Conservation (phyloP, 148 eudicot genomes). For the Heliosperma pusillum region DNA sequence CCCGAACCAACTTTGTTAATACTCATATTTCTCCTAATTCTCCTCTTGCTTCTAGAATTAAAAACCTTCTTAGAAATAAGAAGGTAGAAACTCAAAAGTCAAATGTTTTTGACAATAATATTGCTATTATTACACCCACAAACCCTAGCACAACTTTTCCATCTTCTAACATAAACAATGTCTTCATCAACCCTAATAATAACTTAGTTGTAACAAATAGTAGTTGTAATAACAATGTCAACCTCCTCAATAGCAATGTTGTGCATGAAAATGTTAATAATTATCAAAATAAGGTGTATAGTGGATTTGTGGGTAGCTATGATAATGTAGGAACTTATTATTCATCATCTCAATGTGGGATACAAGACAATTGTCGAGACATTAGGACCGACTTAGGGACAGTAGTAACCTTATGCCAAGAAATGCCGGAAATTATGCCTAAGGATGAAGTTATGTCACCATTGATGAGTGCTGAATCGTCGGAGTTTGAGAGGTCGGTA, state of each 20-base stretch:
- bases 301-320: constrained; percentile 27
- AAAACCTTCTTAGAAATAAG: constrained; percentile 51
- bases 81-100: constrained; percentile 30
- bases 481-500: constrained; percentile 50
- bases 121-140: constrained; percentile 6
- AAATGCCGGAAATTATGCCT: constrained; percentile 34
- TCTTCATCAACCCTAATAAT: constrained; percentile 19
- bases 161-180: background rate
- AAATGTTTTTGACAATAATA: background rate
- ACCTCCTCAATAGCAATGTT: constrained; percentile 1
- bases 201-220: background rate
- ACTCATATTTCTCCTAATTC: constrained; percentile 47
- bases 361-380: constrained; percentile 23
- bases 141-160: constrained; percentile 8
- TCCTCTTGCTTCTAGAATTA: constrained; percentile 56
- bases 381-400: background rate
- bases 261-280: constrained; percentile 18
- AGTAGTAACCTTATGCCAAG: constrained; percentile 15
- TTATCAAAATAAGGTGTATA: constrained; percentile 28
- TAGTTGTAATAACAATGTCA: background rate
- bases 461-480: constrained; percentile 21
- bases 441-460: constrained; percentile 24
- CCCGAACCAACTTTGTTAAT: constrained; percentile 51
- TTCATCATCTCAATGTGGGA: constrained; percentile 24
- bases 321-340: constrained; percentile 23